Percentiles rank a stretch among this genome's conserved stretches.
Evolutionary conservation across 1,139 yeast genomes (phyloP).

Genomic region (Saccharomycopsis hybrid): DNA sequence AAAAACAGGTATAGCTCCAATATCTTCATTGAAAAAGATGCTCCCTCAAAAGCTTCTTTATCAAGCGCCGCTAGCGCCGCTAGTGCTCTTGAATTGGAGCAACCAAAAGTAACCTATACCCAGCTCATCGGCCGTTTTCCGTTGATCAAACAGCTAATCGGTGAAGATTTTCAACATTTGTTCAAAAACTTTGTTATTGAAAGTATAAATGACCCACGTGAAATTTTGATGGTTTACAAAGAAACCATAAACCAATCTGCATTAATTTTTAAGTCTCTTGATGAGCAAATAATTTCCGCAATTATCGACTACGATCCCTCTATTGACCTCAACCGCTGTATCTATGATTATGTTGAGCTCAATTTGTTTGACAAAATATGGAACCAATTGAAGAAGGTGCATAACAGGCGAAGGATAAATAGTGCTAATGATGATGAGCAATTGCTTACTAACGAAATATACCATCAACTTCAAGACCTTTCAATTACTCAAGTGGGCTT

Average conservation of each 20-base stretch:
- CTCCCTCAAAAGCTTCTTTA: background rate
- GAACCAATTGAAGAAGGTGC: conserved; percentile 39
- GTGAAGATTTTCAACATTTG: conserved; percentile 22
- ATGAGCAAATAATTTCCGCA: conserved; percentile 27
- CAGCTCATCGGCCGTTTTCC: conserved; percentile 11
- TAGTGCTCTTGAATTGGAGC: background rate
- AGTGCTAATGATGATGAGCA: conserved; percentile 26
- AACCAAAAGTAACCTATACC: conserved; percentile 6
- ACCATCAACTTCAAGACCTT: conserved; percentile 42
- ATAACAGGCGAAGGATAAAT: conserved; percentile 19
- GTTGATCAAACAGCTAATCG: conserved; percentile 4
- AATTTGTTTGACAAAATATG: conserved; percentile 62
- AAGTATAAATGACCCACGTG: conserved; percentile 28
- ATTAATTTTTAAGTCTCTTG: conserved; percentile 35
- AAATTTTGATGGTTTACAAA: conserved; percentile 31
- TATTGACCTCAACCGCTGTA: conserved; percentile 46
- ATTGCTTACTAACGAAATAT: conserved; percentile 25
- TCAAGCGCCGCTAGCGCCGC: background rate
- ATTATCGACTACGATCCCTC: conserved; percentile 34
- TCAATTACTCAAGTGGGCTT: conserved; percentile 71
- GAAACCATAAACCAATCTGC: conserved; percentile 35
- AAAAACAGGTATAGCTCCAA: too few relatives aligned
- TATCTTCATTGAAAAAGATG: too few relatives aligned
- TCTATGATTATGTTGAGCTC: conserved; percentile 66
- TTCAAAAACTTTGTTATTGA: conserved; percentile 34